Base-by-base conservation (phyloP, 768 basidiomycete genomes). In the Leccinum rimulosum region DNA sequence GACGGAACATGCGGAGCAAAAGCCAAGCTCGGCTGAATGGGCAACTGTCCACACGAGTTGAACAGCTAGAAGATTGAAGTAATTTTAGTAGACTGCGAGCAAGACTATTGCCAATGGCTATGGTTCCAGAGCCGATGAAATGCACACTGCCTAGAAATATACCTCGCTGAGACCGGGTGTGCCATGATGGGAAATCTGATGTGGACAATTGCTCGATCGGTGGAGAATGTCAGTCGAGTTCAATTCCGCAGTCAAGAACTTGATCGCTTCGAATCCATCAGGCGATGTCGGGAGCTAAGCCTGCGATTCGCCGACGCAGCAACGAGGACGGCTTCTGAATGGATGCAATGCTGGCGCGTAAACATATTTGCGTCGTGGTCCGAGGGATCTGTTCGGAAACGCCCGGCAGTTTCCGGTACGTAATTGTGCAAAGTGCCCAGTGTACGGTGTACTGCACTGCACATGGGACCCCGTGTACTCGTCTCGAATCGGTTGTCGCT, bases 191-290 rank as follows among this genome's bases (percentile, higher is more conserved):
- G 17, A 40, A 40, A 40, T 40, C 40, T 40, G 17, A 10, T 40
- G n/a, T 10, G 40, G 40, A 40, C 25, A n/a, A 36, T 48, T 30
- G 22, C 27, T 47, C 43, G 25, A 57, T 60, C 54, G 50, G 65
- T 54, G 65, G 65, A 67, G 57, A 58, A 62, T 43, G 40, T 19
- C 10, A 52, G 47, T 25, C 47, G 40, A 15, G 6, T n/a, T 47
- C 33, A 28, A 17, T 28, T 43, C 35, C 57, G 59, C 50, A 51
- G 40, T 43, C 55, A 48, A 60, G 55, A 48, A 56, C 31, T 50
- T 19, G 48, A n/a, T 64, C 62, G 54, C 55, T 50, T 63, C 43
- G 8, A 35, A 48, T 12, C 43, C 22, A 33, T 50, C n/a, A 40
- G 38, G 36, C 15, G 22, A 55, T 19, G 30, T 49, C 48, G 17